Evolutionary conservation across 1,139 yeast species (phyloP).

Genomic region (Geotrichum cucujoidarum): DNA sequence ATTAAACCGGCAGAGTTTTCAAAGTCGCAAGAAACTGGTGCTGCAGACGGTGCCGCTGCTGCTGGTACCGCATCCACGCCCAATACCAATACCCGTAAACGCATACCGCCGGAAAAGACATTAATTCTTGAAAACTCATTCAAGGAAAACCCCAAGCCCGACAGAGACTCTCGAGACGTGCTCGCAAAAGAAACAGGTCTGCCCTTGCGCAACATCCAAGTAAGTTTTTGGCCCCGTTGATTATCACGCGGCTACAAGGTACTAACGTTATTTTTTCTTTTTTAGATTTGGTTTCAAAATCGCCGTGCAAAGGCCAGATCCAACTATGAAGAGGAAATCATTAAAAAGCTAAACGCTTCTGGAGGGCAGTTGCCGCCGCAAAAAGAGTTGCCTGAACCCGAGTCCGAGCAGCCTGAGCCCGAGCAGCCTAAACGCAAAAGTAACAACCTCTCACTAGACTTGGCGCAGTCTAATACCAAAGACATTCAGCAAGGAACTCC

Average conservation of each 20-base stretch:
- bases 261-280: too few relatives aligned
- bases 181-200: constrained; percentile 29
- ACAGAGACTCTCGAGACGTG: constrained; percentile 29
- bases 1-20: not conserved
- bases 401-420: too few relatives aligned
- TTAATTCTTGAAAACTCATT: constrained; percentile 29
- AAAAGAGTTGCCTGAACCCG: too few relatives aligned
- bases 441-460: constrained; percentile 5
- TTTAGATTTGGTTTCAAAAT: constrained; percentile 34
- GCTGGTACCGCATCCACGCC: too few relatives aligned
- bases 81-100: constrained; percentile 27
- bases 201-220: constrained; percentile 31
- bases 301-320: constrained; percentile 32
- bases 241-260: not conserved
- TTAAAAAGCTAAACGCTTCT: constrained; percentile 14
- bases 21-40: not conserved
- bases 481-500: constrained; percentile 2
- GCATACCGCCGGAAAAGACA: constrained; percentile 31
- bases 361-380: too few relatives aligned
- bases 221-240: constrained; percentile 8
- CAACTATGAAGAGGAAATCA: constrained; percentile 24
- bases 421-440: too few relatives aligned
- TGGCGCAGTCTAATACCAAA: constrained; percentile 11
- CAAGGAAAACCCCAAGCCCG: constrained; percentile 32
- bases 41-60: too few relatives aligned